A percentile compares a stretch with the other conserved stretches of the same genome.
Evolutionary conservation across 176 grass and related monocot species (phyloP).

Genomic region (Thinopyrum elongatum): DNA sequence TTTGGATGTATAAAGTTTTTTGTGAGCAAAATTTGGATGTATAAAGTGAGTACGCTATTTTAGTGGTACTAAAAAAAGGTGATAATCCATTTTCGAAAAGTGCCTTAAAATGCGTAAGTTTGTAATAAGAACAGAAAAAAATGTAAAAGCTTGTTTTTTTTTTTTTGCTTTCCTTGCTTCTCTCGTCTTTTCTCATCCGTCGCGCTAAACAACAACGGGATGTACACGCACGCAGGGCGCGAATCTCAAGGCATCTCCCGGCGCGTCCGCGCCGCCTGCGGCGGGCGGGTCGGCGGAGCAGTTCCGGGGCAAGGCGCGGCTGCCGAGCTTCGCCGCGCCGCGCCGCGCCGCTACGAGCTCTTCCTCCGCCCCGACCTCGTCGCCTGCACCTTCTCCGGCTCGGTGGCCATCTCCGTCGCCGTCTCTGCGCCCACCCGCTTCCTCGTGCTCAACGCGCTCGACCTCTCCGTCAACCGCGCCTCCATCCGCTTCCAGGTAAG

Average conservation of each 20-base stretch:
- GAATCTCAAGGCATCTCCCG: constrained; percentile 2
- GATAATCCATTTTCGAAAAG: too few species aligned
- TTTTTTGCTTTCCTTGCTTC: background rate
- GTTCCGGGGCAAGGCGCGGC: constrained; percentile 53
- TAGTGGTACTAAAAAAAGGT: too few species aligned
- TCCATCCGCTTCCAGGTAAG: constrained; percentile 47
- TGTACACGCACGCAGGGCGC: constrained; percentile 27
- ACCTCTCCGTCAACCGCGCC: constrained; percentile 41
- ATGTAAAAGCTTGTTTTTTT: background rate
- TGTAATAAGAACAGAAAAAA: too few species aligned
- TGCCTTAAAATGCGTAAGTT: too few species aligned
- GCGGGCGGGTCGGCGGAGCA: background rate
- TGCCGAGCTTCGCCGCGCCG: constrained; percentile 57
- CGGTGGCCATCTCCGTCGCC: constrained; percentile 36
- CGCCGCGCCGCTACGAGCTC: constrained; percentile 56
- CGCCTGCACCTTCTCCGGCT: constrained; percentile 54
- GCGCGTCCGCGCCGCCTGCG: background rate
- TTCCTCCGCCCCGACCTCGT: constrained; percentile 53
- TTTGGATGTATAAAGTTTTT: too few species aligned
- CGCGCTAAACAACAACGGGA: background rate
- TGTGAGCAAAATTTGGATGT: too few species aligned
- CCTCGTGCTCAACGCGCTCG: constrained; percentile 78
- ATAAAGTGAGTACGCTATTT: too few species aligned
- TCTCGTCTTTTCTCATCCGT: background rate
- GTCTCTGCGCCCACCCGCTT: constrained; percentile 54